A percentile compares a stretch with the other conserved stretches of the same genome.
phyloP scores from a whole-genome alignment of 768 basidiomycete species.

The Suillus placidus region DNA sequence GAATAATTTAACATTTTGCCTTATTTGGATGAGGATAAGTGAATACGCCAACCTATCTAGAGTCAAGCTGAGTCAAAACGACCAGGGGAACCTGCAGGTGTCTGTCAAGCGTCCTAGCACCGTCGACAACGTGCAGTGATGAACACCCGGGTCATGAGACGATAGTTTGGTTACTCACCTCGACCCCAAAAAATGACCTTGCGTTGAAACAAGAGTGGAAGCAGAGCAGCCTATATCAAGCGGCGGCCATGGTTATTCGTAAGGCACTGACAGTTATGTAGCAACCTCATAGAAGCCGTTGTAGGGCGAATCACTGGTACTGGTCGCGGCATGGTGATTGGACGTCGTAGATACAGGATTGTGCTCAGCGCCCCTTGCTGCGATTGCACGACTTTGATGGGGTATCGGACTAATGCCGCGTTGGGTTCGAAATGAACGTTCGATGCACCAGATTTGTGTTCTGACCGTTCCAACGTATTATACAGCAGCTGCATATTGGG shows the following conservation, averaged over 20 bases:
- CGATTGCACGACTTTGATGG: constrained; percentile 1
- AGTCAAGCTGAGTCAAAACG: not conserved
- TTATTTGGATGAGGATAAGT: constrained; percentile 38
- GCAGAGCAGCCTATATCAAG: not conserved
- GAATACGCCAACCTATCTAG: constrained; percentile 7
- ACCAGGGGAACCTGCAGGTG: not conserved
- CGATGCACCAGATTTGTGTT: not conserved
- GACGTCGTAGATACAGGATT: not conserved
- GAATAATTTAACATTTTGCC: constrained; percentile 22
- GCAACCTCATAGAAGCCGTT: not conserved
- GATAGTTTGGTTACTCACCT: not conserved
- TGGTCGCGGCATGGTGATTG: not conserved
- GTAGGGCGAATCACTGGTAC: not conserved
- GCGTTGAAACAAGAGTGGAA: not conserved
- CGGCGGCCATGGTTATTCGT: not conserved
- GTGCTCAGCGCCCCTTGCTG: not conserved
- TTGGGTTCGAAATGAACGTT: not conserved
- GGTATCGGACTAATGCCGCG: not conserved
- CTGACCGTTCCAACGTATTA: not conserved
- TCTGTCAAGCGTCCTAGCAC: not conserved
- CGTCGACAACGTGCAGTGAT: not conserved
- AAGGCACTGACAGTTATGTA: not conserved
- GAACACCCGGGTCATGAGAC: not conserved
- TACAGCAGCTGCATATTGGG: constrained; percentile 4
- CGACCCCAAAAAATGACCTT: not conserved